These are phyloP conservation scores for Phoma sp. DNA, from an alignment of 2,329 filamentous ascomycete genomes.

Conservation along the genomic window DNA sequence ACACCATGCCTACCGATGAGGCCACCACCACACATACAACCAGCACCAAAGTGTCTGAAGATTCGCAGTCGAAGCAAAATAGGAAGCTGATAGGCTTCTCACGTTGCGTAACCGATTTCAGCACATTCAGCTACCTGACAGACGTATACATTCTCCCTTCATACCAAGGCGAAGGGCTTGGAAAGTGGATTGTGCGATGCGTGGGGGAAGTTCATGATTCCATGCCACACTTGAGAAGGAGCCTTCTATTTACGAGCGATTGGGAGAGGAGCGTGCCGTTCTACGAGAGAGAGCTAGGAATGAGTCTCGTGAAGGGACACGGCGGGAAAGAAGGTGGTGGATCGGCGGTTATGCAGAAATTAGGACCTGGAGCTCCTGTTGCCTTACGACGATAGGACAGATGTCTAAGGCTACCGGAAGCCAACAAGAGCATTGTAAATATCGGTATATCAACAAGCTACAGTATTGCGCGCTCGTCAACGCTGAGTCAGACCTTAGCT, in stretches of 20 bases:
- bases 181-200: conserved; percentile 16
- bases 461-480: too few relatives aligned
- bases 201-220: conserved; percentile 16
- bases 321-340: neutral
- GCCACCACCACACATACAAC: too few relatives aligned
- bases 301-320: conserved; percentile 8
- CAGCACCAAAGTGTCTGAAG: too few relatives aligned
- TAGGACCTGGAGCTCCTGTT: conserved; percentile 7
- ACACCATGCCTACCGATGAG: neutral
- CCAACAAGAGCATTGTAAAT: too few relatives aligned
- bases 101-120: conserved; percentile 19
- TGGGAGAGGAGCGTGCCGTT: conserved; percentile 20
- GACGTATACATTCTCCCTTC: conserved; percentile 18
- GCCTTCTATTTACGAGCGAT: conserved; percentile 17
- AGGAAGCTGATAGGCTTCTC: conserved; percentile 13
- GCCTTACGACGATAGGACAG: too few relatives aligned
- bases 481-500: too few relatives aligned
- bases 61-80: neutral
- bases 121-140: conserved; percentile 17
- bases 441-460: too few relatives aligned
- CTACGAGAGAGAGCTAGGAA: conserved; percentile 18
- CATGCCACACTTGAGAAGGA: conserved; percentile 16
- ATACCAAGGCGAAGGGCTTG: conserved; percentile 14
- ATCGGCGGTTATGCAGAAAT: conserved; percentile 12
- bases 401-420: too few relatives aligned